Evolutionary conservation across 371 early-diverging fungal species (phyloP).

Genomic region (Rhizopus microsporus): DNA sequence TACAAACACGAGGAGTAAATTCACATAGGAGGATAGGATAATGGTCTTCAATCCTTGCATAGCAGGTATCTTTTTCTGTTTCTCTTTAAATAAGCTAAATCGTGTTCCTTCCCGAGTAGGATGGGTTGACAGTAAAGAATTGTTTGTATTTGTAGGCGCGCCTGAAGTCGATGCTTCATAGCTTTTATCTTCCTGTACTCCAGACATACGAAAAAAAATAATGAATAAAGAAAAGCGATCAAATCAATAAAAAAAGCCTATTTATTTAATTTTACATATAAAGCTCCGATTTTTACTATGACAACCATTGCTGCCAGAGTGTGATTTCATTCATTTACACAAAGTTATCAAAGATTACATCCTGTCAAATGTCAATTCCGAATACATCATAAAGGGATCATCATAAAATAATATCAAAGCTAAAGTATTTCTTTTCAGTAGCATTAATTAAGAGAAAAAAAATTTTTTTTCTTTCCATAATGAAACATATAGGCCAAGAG

Average conservation of each 20-base stretch:
- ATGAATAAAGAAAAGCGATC: background rate
- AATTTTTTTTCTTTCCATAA: too few relatives aligned
- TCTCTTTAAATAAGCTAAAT: background rate
- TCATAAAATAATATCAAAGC: too few relatives aligned
- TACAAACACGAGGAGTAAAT: conserved; percentile 68
- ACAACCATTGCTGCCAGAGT: too few relatives aligned
- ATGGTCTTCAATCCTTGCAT: conserved; percentile 44
- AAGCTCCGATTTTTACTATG: too few relatives aligned
- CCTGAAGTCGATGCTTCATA: conserved; percentile 9
- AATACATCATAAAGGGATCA: too few relatives aligned
- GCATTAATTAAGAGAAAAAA: too few relatives aligned
- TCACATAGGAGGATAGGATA: conserved; percentile 61
- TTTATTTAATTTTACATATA: conserved; percentile 2
- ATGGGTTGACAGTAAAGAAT: background rate
- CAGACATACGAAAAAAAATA: background rate
- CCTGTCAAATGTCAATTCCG: too few relatives aligned
- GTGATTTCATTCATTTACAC: too few relatives aligned
- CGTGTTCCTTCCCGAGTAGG: background rate
- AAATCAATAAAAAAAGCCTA: background rate
- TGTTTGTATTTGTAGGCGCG: background rate
- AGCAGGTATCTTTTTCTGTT: conserved; percentile 11
- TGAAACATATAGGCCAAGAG: too few relatives aligned
- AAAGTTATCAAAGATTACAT: too few relatives aligned
- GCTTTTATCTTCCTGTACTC: conserved; percentile 5
- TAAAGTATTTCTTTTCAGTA: too few relatives aligned